Evolutionary conservation across 1,284 basidiomycete species (phyloP).

Genomic region (Microbotryum violaceum): DNA sequence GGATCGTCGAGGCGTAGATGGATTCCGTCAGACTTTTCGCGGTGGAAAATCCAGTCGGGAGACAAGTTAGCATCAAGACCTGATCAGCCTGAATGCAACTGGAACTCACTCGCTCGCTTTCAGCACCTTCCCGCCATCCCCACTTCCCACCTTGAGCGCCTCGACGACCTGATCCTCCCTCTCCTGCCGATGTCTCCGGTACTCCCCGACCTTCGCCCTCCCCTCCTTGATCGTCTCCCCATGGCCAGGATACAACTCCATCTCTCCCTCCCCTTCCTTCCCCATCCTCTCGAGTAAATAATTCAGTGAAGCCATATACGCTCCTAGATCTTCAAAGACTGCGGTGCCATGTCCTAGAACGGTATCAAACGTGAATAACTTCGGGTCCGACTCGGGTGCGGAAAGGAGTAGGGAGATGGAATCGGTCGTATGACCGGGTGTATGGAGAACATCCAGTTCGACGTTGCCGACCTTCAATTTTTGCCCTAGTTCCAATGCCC

Average conservation of each 20-base stretch:
- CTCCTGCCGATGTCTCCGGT: conserved; percentile 72
- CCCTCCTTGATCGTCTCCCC: conserved; percentile 63
- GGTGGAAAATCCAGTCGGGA: background rate
- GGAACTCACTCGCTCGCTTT: conserved; percentile 38
- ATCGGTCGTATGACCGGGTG: conserved; percentile 86
- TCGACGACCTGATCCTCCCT: conserved; percentile 71
- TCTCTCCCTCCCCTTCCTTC: conserved; percentile 35
- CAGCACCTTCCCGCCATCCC: background rate
- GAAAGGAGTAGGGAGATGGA: conserved; percentile 51
- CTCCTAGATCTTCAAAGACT: conserved; percentile 74
- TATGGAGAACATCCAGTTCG: conserved; percentile 55
- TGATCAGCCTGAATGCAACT: background rate
- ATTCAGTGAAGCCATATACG: conserved; percentile 64
- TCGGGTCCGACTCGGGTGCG: conserved; percentile 31
- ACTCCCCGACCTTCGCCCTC: conserved; percentile 55
- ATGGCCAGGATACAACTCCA: conserved; percentile 72
- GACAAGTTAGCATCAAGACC: background rate
- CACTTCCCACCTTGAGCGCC: conserved; percentile 45
- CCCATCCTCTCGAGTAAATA: conserved; percentile 45
- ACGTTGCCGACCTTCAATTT: conserved; percentile 41
- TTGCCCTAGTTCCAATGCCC: conserved; percentile 42
- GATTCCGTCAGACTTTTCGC: conserved; percentile 15
- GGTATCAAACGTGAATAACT: conserved; percentile 81
- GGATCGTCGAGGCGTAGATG: conserved; percentile 39
- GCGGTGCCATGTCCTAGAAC: conserved; percentile 85